Conservation (phyloP, 352 stramenopile species). For the Phytophthora hybrid region DNA sequence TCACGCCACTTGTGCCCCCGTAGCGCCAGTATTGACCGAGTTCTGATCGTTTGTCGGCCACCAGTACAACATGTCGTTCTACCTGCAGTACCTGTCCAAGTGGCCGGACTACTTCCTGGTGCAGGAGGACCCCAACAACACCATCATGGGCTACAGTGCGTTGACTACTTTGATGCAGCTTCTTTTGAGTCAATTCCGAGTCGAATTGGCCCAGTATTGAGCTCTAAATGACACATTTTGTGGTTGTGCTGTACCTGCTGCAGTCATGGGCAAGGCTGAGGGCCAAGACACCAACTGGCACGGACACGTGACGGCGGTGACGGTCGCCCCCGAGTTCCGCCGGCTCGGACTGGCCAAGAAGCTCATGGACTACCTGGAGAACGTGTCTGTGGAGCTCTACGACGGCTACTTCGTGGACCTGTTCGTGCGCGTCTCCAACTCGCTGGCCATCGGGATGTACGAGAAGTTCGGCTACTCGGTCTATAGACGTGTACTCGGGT, state of each 20-base stretch:
- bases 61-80: conserved; percentile 97
- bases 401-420: conserved; percentile 99
- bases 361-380: conserved; percentile 96
- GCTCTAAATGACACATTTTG: conserved; percentile 23
- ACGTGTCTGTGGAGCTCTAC: conserved; percentile 79
- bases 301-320: conserved; percentile 98
- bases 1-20: neutral
- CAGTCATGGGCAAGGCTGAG: conserved; percentile 97
- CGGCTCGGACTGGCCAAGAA: conserved; percentile 92
- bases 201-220: conserved; percentile 1
- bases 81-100: conserved; percentile 97
- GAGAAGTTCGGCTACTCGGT: conserved; percentile 93
- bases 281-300: conserved; percentile 96
- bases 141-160: conserved; percentile 96
- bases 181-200: conserved; percentile 1
- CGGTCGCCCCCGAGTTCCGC: conserved; percentile 96
- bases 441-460: conserved; percentile 94
- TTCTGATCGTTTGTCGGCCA: conserved; percentile 12
- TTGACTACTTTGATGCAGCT: conserved; percentile 7
- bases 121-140: conserved; percentile 92
- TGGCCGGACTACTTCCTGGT: conserved; percentile 98
- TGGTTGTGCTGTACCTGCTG: conserved; percentile 8
- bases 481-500: conserved; percentile 92
- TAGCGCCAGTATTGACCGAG: conserved; percentile 19
- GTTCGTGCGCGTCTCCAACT: conserved; percentile 98